These are phyloP conservation scores for Bolboschoenus planiculmis DNA, from an alignment of 176 grass and related monocot genomes.

Conservation along the genomic window DNA sequence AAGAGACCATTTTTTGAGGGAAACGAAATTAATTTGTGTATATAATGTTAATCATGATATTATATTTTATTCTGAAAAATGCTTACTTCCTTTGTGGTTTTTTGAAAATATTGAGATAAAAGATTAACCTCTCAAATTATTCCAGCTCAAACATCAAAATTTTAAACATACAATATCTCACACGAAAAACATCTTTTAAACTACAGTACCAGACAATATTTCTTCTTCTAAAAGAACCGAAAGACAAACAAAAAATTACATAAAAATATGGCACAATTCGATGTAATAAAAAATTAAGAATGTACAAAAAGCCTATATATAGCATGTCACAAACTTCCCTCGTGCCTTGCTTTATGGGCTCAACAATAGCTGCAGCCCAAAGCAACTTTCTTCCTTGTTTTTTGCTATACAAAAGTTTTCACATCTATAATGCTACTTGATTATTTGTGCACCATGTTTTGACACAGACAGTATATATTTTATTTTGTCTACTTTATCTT, in stretches of 20 bases:
- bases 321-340: background rate
- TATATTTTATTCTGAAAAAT: no score
- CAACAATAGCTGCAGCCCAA: constrained; percentile 4
- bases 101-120: no score
- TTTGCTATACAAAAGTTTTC: background rate
- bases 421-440: background rate
- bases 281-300: background rate
- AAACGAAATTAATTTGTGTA: no score
- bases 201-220: no score
- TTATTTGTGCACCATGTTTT: background rate
- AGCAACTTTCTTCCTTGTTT: background rate
- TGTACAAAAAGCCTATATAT: background rate
- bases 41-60: no score
- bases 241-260: no score
- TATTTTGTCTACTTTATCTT: background rate
- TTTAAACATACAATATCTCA: no score
- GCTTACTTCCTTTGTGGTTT: no score
- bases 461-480: background rate
- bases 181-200: no score
- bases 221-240: no score
- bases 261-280: background rate
- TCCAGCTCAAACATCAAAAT: no score
- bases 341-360: constrained; percentile 9
- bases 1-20: background rate
- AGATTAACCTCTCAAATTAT: no score